phyloP scores from a whole-genome alignment of 192 early-diverging fungal genomes.

The Backusella liffmaniae region DNA sequence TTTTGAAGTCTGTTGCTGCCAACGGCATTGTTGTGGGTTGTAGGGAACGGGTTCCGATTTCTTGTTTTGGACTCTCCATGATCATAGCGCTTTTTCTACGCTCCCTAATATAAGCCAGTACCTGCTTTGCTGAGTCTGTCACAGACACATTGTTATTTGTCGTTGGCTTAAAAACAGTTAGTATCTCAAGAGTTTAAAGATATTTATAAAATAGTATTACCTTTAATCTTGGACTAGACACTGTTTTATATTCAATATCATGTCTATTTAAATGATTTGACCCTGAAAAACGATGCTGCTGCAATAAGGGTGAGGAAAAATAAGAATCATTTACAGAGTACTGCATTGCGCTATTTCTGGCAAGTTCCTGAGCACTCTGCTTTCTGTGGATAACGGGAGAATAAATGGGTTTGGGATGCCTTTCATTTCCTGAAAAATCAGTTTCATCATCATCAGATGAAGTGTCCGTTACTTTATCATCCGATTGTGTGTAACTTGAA shows the following conservation, averaged over 20 bases:
- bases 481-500: constrained; percentile 5
- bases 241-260: background rate
- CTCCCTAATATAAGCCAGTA: constrained; percentile 12
- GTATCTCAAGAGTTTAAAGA: background rate
- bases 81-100: constrained; percentile 5
- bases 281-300: background rate
- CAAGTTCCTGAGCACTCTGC: background rate
- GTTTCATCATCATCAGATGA: background rate
- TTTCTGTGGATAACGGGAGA: background rate
- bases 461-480: constrained; percentile 7
- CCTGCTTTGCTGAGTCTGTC: constrained; percentile 11
- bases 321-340: background rate
- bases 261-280: constrained; percentile 5
- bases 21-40: background rate
- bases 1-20: background rate
- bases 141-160: constrained; percentile 3
- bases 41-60: background rate
- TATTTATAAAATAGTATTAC: background rate
- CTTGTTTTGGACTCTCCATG: background rate
- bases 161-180: background rate
- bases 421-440: constrained; percentile 2
- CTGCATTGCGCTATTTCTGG: background rate
- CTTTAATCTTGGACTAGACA: background rate
- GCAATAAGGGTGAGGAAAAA: background rate
- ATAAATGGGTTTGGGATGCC: background rate